Base-by-base conservation (phyloP, 352 stramenopile genomes). In the Phytophthora chlamydospora region DNA sequence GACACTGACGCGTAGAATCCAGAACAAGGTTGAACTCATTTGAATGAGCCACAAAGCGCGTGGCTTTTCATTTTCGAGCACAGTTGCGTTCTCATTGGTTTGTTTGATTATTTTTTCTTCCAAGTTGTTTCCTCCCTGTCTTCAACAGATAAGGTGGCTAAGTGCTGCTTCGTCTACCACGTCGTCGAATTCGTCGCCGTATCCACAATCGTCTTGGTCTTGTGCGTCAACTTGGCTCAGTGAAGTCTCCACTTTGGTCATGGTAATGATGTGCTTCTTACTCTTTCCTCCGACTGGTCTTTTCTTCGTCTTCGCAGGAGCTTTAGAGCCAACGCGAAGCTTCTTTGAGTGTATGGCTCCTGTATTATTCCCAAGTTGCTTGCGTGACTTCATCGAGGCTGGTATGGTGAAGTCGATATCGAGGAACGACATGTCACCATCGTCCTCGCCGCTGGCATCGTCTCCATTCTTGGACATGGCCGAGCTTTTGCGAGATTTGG, bases 161-260 rank as follows among this genome's bases (percentile, higher is more conserved):
- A 93, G 72, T 45, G 80, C 60, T 39, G 68, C 50, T 74, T 95
- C 86, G 46, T 95, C 83, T 10, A 89, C 76, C 17, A 93, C 59
- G 10, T 95, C 86, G 34, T 95, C 86, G 62, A 95, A 93, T n/a
- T 91, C 78, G 42, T 89, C 68, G 14, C 83, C 84, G 57, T 90
- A 89, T 66, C 84, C 83, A 52, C 85, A 82, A 48, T 81, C 70
- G 36, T 73, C 64, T 35, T 79, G 73, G 17, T 80, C 67, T 14
- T 75, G 65, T 24, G 29, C 38, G 43, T 69, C 35, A 14, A 19
- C 14, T 50, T 39, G 24, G 24, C 24, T 27, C 24, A 27, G 24
- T 27, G 24, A 27, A 6, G 24, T 27, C 24, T 4, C 24, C 24
- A 27, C 24, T 27, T 27, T 27, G 24, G 24, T 5, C 24, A 27